Evolutionary conservation across 2,329 filamentous ascomycete species (phyloP).

Genomic region (Stachybotrys echinatus): DNA sequence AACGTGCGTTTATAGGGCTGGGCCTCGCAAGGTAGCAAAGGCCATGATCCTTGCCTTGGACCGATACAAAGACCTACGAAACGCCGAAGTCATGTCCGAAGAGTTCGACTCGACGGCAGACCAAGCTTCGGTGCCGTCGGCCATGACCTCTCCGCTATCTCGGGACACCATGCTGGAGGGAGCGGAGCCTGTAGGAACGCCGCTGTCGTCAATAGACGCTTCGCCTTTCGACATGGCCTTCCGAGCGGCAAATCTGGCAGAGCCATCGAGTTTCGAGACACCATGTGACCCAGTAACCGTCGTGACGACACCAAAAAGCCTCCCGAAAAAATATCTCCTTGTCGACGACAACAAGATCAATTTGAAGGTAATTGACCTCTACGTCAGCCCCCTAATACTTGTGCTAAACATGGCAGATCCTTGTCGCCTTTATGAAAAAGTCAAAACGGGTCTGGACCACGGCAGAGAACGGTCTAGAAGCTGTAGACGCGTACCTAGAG

Average conservation of each 20-base stretch:
- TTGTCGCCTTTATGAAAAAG: constrained; percentile 27
- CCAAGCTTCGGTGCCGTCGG: not conserved
- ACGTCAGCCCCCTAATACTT: not conserved
- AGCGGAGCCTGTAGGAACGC: not conserved
- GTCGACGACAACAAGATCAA: constrained; percentile 38
- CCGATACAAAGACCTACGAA: constrained; percentile 8
- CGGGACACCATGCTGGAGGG: not conserved
- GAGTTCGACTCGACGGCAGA: not conserved
- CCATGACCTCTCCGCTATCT: not conserved
- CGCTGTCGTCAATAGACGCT: not conserved
- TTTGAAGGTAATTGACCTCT: constrained; percentile 16
- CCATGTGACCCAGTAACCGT: not conserved
- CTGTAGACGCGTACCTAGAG: constrained; percentile 20
- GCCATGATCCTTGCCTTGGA: constrained; percentile 19
- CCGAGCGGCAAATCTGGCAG: not conserved
- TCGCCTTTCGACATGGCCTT: not conserved
- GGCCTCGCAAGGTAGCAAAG: constrained; percentile 30
- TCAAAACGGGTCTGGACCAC: constrained; percentile 20
- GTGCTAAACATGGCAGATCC: constrained; percentile 4
- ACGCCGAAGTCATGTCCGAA: not conserved
- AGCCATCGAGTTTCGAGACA: not conserved
- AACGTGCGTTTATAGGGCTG: constrained; percentile 15
- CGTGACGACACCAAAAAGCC: not conserved
- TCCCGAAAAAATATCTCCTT: constrained; percentile 20
- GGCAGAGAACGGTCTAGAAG: constrained; percentile 28